Percentiles rank a stretch among this genome's conserved stretches.
phyloP scores from a whole-genome alignment of 2,329 filamentous ascomycete genomes.

The Hirsutella thompsonii region DNA sequence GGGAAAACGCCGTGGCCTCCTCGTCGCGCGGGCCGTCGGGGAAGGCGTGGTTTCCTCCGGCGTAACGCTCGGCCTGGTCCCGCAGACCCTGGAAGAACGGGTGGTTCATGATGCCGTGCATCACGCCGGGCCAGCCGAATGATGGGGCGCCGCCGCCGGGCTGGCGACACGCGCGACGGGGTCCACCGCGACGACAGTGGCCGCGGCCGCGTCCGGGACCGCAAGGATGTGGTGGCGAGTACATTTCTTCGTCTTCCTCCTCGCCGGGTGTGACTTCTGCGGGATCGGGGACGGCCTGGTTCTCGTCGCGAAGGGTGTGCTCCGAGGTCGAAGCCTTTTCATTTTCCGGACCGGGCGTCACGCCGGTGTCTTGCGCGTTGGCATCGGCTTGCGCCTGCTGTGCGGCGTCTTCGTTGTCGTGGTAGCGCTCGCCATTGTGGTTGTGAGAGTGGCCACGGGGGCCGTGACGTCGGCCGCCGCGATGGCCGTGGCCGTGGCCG shows the following conservation, averaged over 20 bases:
- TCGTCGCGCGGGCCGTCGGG: not conserved
- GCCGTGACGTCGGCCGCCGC: constrained; percentile 2
- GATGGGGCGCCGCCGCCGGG: not conserved
- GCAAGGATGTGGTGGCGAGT: not conserved
- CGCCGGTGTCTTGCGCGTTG: not conserved
- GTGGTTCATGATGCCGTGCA: constrained; percentile 26
- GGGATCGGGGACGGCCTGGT: constrained; percentile 16
- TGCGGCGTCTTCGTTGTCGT: constrained; percentile 11
- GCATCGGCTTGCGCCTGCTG: not conserved
- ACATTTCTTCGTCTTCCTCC: constrained; percentile 7
- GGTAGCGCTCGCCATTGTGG: constrained; percentile 9
- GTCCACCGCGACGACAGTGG: not conserved
- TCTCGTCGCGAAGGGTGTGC: constrained; percentile 13
- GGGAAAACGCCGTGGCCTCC: constrained; percentile 33
- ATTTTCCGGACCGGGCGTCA: not conserved
- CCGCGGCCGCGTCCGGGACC: not conserved
- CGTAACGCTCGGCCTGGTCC: not conserved
- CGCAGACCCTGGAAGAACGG: constrained; percentile 28
- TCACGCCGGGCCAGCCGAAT: constrained; percentile 26
- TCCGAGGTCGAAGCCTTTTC: not conserved
- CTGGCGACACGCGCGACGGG: not conserved
- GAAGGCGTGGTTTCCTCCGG: constrained; percentile 8
- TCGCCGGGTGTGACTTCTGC: constrained; percentile 20
- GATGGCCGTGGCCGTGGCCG: constrained; percentile 9
- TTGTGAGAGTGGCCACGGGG: not conserved